Evolutionary conservation across 176 grass and related monocot species (phyloP).

Genomic region (Canna indica): DNA sequence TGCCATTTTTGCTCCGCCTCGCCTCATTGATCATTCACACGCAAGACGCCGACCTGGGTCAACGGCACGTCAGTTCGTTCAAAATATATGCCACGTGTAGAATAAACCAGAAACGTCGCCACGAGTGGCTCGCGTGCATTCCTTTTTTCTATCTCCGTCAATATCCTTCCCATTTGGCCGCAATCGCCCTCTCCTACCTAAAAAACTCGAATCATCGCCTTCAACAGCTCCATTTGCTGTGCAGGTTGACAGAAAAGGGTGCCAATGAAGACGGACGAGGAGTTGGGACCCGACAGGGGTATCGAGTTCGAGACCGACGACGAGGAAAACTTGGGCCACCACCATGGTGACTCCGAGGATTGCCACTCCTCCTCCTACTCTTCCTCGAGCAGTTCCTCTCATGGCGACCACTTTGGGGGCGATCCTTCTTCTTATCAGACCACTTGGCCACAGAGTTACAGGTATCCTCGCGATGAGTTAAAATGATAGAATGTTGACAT

Average conservation of each 20-base stretch:
- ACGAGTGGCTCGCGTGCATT: background rate
- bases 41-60: too few relatives aligned
- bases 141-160: background rate
- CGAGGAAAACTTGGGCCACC: slow-evolving; percentile 39
- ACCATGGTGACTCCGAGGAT: slow-evolving; percentile 21
- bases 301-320: slow-evolving; percentile 52
- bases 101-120: background rate
- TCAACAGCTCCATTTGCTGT: background rate
- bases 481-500: background rate
- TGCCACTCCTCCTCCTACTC: slow-evolving; percentile 22
- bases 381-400: background rate
- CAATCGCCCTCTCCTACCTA: background rate
- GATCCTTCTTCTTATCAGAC: slow-evolving; percentile 16
- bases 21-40: too few relatives aligned
- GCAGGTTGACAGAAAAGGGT: background rate
- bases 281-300: slow-evolving; percentile 40
- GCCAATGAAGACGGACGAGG: slow-evolving; percentile 46
- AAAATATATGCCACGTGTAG: background rate
- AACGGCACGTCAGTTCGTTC: too few relatives aligned
- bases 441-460: slow-evolving; percentile 65
- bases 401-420: background rate
- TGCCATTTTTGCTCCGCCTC: too few relatives aligned
- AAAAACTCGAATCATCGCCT: background rate
- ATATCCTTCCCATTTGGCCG: background rate
- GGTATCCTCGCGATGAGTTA: slow-evolving; percentile 7